Percentiles rank a stretch among this genome's conserved stretches.
Conservation (phyloP, 257 asterid species). For the Jacaranda mimosifolia region DNA sequence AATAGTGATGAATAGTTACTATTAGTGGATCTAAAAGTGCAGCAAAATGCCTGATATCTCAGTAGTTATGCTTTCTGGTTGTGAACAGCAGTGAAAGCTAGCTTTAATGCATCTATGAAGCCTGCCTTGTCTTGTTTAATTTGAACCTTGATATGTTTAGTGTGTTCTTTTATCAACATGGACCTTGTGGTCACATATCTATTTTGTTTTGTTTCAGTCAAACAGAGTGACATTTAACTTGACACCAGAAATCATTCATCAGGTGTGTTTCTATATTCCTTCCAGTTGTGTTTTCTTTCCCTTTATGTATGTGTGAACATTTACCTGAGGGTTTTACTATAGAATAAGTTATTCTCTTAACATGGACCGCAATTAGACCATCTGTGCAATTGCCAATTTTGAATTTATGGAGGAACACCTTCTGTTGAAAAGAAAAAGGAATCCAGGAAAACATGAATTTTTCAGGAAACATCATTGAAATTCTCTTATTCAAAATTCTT, state of each 20-base stretch:
- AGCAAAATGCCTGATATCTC: constrained; percentile 5
- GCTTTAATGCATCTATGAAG: constrained; percentile 18
- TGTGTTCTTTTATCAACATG: constrained; percentile 25
- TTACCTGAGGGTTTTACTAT: constrained; percentile 19
- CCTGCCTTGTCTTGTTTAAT: constrained; percentile 14
- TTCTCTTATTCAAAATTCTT: constrained; percentile 6
- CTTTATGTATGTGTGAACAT: constrained; percentile 15
- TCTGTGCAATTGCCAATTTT: constrained; percentile 6
- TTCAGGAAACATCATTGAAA: constrained; percentile 11
- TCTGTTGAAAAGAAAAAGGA: constrained; percentile 15
- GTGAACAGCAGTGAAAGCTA: constrained; percentile 8
- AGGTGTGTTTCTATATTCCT: constrained; percentile 58
- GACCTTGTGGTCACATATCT: constrained; percentile 37
- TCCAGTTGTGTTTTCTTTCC: constrained; percentile 18
- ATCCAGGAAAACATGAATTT: constrained; percentile 20
- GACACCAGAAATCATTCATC: constrained; percentile 98
- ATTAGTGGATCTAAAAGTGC: background rate
- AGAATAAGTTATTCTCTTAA: constrained; percentile 24
- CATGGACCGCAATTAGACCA: constrained; percentile 9
- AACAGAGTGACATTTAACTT: constrained; percentile 95
- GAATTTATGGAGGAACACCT: constrained; percentile 6
- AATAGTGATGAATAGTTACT: background rate
- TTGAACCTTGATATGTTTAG: constrained; percentile 21
- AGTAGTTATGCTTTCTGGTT: constrained; percentile 26
- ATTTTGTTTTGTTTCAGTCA: constrained; percentile 64